Evolutionary conservation across 2,329 filamentous ascomycete genomes (phyloP), one percentile per base, ranked within the genome.

Genomic region (Atkinsonella texensis): DNA sequence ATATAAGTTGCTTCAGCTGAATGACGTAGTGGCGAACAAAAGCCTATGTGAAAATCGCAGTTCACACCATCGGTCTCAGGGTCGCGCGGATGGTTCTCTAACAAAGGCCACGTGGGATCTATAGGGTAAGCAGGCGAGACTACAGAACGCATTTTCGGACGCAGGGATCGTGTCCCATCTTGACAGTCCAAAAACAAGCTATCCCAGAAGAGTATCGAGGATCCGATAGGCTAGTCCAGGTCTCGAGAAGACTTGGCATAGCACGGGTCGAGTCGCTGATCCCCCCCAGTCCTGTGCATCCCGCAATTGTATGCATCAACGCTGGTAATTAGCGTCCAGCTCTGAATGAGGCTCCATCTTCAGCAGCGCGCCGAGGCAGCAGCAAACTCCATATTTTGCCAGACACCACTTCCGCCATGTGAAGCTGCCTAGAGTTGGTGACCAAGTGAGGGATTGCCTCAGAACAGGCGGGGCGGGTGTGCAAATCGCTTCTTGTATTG

Each of bases 361-460:
- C 40, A 18, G 40, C 41, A 28, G 42, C 20, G 46, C 51, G 51
- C 46, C 42, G 51, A 42, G 51, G 51, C 51, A 49, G 35, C 46
- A 23, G 28, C 31, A 12, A 39, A n/a, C 18, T 3, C 28, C 28
- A 8, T 28, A 28, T 1, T 28, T 38, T 35, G 15, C 28, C 12
- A 3, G 8, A 18, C 31, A 17, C 11, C 32, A 3, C 28, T 15
- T 17, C 10, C 33, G 31, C 41, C 48, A 50, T 50, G 48, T 50
- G 48, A 50, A 49, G 47, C 15, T 20, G 28, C 39, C 38, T 18
- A 49, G 17, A 38, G 39, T n/a, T n/a, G 6, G 11, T 10, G 17
- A 28, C n/a, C 13, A 33, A 42, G 20, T 42, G 47, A 49, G 47
- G 47, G 38, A 38, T 48, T 42, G 35, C 5, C 35, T 9, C 35